Conservation (phyloP, 2,329 filamentous ascomycete species). For the Microdochium paspali region DNA sequence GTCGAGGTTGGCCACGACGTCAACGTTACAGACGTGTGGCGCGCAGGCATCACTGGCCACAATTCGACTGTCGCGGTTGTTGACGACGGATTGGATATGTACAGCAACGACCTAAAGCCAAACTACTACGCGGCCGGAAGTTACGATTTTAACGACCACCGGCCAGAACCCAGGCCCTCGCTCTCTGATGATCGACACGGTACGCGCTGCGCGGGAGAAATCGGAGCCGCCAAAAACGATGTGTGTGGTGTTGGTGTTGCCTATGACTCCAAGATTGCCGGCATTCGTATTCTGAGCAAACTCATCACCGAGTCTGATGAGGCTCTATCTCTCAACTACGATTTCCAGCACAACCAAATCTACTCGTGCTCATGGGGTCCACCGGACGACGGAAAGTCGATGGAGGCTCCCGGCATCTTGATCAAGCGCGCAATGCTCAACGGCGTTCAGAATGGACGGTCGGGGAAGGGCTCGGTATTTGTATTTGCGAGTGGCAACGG, state of each 20-base stretch:
- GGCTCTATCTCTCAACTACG: slow-evolving; percentile 85
- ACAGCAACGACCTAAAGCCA: slow-evolving; percentile 81
- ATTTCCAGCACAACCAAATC: slow-evolving; percentile 84
- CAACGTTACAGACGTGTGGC: slow-evolving; percentile 92
- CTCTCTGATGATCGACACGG: slow-evolving; percentile 82
- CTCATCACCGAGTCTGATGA: slow-evolving; percentile 89
- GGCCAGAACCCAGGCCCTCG: slow-evolving; percentile 69
- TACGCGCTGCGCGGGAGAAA: slow-evolving; percentile 89
- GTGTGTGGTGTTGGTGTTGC: slow-evolving; percentile 94
- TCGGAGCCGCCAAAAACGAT: slow-evolving; percentile 84
- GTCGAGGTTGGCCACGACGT: slow-evolving; percentile 78
- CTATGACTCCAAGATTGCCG: slow-evolving; percentile 83
- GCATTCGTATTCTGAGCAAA: slow-evolving; percentile 86
- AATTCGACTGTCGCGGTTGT: slow-evolving; percentile 89
- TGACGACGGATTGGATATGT: slow-evolving; percentile 92
- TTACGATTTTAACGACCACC: slow-evolving; percentile 90
- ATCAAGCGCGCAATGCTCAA: slow-evolving; percentile 89
- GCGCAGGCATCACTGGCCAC: slow-evolving; percentile 80
- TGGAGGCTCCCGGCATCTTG: slow-evolving; percentile 86
- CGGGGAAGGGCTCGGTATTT: slow-evolving; percentile 79
- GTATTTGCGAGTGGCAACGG: slow-evolving; percentile 97
- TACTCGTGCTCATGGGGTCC: slow-evolving; percentile 99
- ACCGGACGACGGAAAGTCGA: slow-evolving; percentile 82
- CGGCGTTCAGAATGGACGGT: slow-evolving; percentile 79
- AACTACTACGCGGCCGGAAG: slow-evolving; percentile 94